Percentiles rank a stretch among this genome's conserved stretches.
Evolutionary conservation across 176 grass and related monocot genomes (phyloP).

Genomic region (Rhynchospora tenuis): DNA sequence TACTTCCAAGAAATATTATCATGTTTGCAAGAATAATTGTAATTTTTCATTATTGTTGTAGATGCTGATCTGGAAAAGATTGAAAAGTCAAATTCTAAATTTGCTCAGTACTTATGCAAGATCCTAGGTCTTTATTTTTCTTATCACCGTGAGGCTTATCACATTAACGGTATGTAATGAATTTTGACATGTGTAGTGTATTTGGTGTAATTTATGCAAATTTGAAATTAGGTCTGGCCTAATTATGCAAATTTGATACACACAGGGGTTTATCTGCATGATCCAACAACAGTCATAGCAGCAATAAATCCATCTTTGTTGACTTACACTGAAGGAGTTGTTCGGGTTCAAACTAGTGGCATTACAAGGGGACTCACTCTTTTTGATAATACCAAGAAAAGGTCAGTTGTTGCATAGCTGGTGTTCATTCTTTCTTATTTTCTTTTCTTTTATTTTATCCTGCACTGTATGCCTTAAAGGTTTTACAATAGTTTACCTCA

Average conservation of each 20-base stretch:
- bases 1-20: neutral
- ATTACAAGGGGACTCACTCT: conserved; percentile 74
- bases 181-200: neutral
- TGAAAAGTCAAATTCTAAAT: conserved; percentile 53
- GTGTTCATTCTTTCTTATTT: neutral
- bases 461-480: neutral
- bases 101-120: conserved; percentile 75
- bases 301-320: conserved; percentile 74
- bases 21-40: neutral
- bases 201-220: neutral
- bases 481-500: neutral
- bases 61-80: conserved; percentile 64
- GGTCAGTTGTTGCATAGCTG: conserved; percentile 13
- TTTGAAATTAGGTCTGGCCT: conserved; percentile 11
- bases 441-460: neutral
- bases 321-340: conserved; percentile 84
- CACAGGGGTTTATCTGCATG: conserved; percentile 91
- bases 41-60: conserved; percentile 15
- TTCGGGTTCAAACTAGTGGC: conserved; percentile 76
- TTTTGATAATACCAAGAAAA: conserved; percentile 89
- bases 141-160: conserved; percentile 69
- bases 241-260: conserved; percentile 25
- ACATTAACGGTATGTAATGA: conserved; percentile 44
- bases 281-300: conserved; percentile 68
- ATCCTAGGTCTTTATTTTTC: conserved; percentile 75